Conservation (phyloP, 164 flowering plant genomes). For the Vitis riparia region DNA sequence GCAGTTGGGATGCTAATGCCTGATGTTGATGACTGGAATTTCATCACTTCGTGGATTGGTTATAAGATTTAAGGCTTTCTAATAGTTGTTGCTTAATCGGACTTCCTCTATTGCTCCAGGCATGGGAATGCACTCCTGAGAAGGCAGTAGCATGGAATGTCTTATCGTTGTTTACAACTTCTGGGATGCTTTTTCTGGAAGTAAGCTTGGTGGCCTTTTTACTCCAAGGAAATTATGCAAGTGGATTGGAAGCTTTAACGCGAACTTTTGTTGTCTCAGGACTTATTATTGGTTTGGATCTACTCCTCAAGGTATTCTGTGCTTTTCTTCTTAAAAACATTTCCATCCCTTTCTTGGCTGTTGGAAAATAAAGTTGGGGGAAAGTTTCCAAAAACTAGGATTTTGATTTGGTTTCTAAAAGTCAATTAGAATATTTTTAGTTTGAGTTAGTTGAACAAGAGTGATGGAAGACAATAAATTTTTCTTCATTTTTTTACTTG, state of each 20-base stretch:
- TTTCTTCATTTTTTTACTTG: too few species aligned
- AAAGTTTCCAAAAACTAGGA: too few species aligned
- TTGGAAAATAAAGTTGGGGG: too few species aligned
- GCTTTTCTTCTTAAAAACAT: not conserved
- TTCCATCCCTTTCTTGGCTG: not conserved
- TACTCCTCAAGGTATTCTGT: conserved; percentile 64
- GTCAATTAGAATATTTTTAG: too few species aligned
- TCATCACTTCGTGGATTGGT: too few species aligned
- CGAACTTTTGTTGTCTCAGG: conserved; percentile 78
- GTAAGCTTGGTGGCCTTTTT: conserved; percentile 63
- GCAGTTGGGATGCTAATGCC: too few species aligned
- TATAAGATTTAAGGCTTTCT: too few species aligned
- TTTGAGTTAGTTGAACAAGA: too few species aligned
- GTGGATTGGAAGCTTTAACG: conserved; percentile 73
- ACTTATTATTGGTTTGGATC: conserved; percentile 62
- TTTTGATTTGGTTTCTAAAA: too few species aligned
- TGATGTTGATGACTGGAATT: too few species aligned
- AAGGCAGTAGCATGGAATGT: conserved; percentile 55
- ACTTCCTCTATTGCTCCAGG: conserved; percentile 23
- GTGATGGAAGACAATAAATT: too few species aligned
- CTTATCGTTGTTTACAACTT: conserved; percentile 50
- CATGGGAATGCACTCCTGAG: conserved; percentile 64
- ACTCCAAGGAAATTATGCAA: conserved; percentile 46
- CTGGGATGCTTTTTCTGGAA: conserved; percentile 66
- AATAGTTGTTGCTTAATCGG: too few species aligned